A percentile compares a stretch with the other conserved stretches of the same genome.
These are phyloP conservation scores for Fusarium sp. DNA, from an alignment of 2,329 filamentous ascomycete species.

Conservation along the genomic window DNA sequence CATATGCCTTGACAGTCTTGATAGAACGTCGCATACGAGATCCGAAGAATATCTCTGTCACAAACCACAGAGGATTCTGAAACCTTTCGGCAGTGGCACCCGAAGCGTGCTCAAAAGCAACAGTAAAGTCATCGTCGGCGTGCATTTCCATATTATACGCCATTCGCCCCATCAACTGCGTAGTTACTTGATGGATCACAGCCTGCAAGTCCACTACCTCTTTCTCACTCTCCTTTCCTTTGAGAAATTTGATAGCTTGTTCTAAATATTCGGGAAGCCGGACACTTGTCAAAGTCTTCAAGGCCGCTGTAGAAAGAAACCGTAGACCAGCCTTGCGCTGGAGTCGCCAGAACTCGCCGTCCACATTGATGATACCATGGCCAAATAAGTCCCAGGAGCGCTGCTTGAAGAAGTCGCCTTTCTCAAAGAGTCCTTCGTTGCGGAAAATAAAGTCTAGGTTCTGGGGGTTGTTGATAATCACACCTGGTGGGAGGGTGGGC, in stretches of 20 bases:
- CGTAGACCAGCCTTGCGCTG: slow-evolving; percentile 72
- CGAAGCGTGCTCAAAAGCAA: slow-evolving; percentile 72
- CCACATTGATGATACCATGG: slow-evolving; percentile 75
- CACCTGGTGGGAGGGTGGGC: slow-evolving; percentile 71
- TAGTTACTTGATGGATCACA: slow-evolving; percentile 74
- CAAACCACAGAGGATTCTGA: slow-evolving; percentile 72
- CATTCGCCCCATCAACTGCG: slow-evolving; percentile 75
- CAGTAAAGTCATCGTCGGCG: slow-evolving; percentile 69
- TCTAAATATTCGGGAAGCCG: slow-evolving; percentile 67
- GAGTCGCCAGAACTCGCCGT: slow-evolving; percentile 72
- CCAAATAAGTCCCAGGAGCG: slow-evolving; percentile 74
- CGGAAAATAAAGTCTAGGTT: slow-evolving; percentile 74
- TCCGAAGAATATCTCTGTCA: slow-evolving; percentile 66
- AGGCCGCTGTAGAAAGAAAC: slow-evolving; percentile 69
- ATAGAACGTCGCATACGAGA: slow-evolving; percentile 63
- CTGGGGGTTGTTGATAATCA: slow-evolving; percentile 71
- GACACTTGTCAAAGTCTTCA: slow-evolving; percentile 68
- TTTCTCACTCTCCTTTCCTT: slow-evolving; percentile 44
- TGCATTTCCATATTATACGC: slow-evolving; percentile 78
- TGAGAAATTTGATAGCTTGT: slow-evolving; percentile 57
- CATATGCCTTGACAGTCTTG: slow-evolving; percentile 64
- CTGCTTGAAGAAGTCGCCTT: slow-evolving; percentile 71
- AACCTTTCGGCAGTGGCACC: slow-evolving; percentile 71
- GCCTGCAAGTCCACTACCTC: slow-evolving; percentile 66
- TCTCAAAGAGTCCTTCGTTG: slow-evolving; percentile 70